Evolutionary conservation across 169 alveolate genomes (phyloP).

Genomic region (Plasmodium coatneyi): DNA sequence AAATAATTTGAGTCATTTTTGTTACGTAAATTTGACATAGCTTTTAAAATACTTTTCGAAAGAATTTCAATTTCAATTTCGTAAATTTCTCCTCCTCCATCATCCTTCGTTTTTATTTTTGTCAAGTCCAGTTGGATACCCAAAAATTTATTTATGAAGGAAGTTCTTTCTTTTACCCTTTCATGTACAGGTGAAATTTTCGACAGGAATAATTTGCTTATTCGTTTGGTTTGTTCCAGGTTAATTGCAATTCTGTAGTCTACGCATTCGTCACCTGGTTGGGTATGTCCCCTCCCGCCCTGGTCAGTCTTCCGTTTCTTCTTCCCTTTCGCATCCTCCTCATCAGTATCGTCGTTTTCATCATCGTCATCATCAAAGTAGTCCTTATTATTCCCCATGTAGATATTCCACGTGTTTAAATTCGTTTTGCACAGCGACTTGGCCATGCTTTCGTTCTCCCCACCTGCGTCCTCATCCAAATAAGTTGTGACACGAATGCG

Average conservation of each 20-base stretch:
- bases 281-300: neutral
- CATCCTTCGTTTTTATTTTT: slow-evolving; percentile 30
- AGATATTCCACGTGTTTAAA: slow-evolving; percentile 63
- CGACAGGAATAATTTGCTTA: slow-evolving; percentile 56
- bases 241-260: slow-evolving; percentile 71
- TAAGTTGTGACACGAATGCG: slow-evolving; percentile 50
- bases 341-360: slow-evolving; percentile 5
- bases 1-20: slow-evolving; percentile 74
- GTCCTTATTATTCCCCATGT: slow-evolving; percentile 48
- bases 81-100: slow-evolving; percentile 25
- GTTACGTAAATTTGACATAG: slow-evolving; percentile 59
- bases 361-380: slow-evolving; percentile 39
- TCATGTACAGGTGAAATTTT: slow-evolving; percentile 62
- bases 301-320: neutral
- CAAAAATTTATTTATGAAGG: slow-evolving; percentile 48
- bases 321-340: slow-evolving; percentile 12
- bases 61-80: slow-evolving; percentile 74
- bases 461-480: slow-evolving; percentile 7
- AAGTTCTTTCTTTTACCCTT: slow-evolving; percentile 59
- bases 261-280: slow-evolving; percentile 11
- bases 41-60: slow-evolving; percentile 56
- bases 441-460: slow-evolving; percentile 16
- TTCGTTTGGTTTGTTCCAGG: slow-evolving; percentile 42
- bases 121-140: slow-evolving; percentile 69
- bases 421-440: slow-evolving; percentile 53